Percentiles rank a stretch among this genome's conserved stretches.
Conservation (phyloP, 73 alveolate genomes). For the Uronychia binucleata region DNA sequence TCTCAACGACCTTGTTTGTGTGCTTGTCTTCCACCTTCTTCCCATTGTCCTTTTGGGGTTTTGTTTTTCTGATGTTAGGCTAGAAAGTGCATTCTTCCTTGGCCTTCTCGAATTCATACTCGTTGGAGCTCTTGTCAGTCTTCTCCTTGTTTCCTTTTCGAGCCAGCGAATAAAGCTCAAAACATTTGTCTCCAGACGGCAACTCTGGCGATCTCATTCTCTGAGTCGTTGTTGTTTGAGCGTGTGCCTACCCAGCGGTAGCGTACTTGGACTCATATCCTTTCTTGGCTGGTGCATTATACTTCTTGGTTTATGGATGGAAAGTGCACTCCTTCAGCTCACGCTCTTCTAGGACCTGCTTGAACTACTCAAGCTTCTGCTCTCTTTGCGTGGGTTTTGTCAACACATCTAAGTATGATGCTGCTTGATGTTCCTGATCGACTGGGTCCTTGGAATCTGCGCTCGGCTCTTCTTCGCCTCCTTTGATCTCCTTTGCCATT, state of each 20-base stretch:
- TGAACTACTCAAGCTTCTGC: conserved; percentile 23
- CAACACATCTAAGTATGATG: no score
- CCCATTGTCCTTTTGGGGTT: background rate
- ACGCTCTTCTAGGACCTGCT: conserved; percentile 25
- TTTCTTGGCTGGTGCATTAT: background rate
- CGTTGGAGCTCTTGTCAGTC: conserved; percentile 7
- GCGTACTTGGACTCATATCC: background rate
- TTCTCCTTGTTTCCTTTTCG: conserved; percentile 4
- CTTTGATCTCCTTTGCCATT: conserved; percentile 15
- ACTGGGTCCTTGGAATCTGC: no score
- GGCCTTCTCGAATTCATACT: background rate
- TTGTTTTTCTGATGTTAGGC: background rate
- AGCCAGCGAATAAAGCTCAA: conserved; percentile 25
- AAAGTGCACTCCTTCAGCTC: conserved; percentile 51
- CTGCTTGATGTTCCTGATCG: no score
- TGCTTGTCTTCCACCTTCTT: conserved; percentile 12
- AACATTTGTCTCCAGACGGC: conserved; percentile 29
- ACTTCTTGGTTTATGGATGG: conserved; percentile 16
- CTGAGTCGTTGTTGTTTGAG: background rate
- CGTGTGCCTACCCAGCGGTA: background rate
- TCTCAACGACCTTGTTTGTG: conserved; percentile 27
- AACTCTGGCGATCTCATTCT: conserved; percentile 9
- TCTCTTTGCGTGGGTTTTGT: no score
- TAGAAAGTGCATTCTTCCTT: conserved; percentile 4
- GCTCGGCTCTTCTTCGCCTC: no score